phyloP scores from a whole-genome alignment of 1,284 basidiomycete genomes.

The Coniferiporia sulphurascens region DNA sequence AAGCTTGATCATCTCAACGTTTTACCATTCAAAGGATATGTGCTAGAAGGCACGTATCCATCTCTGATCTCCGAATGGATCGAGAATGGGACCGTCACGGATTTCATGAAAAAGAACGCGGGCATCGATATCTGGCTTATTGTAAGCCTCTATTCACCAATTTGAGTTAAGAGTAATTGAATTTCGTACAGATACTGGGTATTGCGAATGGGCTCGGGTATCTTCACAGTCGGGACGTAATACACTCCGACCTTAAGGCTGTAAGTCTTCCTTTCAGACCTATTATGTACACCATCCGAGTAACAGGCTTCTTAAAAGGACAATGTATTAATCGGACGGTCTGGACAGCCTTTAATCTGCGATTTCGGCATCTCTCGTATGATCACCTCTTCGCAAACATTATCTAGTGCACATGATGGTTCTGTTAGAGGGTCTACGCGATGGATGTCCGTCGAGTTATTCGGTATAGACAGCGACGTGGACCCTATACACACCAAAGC shows the following conservation, averaged over 20 bases:
- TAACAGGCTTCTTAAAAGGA: neutral
- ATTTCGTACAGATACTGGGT: slow-evolving; percentile 1
- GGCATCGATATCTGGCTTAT: neutral
- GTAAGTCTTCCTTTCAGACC: neutral
- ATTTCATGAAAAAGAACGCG: slow-evolving; percentile 4
- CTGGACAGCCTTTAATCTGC: slow-evolving; percentile 2
- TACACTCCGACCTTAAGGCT: slow-evolving; percentile 16
- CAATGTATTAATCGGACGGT: slow-evolving; percentile 6
- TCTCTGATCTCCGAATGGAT: slow-evolving; percentile 16
- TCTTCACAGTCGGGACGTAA: slow-evolving; percentile 1
- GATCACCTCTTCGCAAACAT: neutral
- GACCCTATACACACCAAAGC: neutral
- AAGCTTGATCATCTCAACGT: slow-evolving; percentile 11
- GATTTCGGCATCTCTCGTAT: slow-evolving; percentile 17
- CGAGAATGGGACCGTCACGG: slow-evolving; percentile 10
- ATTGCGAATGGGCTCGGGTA: slow-evolving; percentile 11
- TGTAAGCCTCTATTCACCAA: neutral
- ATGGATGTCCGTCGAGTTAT: slow-evolving; percentile 14
- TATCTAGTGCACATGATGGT: neutral
- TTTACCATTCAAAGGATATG: slow-evolving; percentile 7
- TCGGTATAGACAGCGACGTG: neutral
- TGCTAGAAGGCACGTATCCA: slow-evolving; percentile 3
- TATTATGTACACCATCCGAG: too few relatives aligned
- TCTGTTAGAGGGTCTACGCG: neutral
- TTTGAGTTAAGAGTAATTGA: too few relatives aligned